Percentiles rank a stretch among this genome's conserved stretches.
Conservation (phyloP, 768 basidiomycete species). For the Mrakia gelida region DNA sequence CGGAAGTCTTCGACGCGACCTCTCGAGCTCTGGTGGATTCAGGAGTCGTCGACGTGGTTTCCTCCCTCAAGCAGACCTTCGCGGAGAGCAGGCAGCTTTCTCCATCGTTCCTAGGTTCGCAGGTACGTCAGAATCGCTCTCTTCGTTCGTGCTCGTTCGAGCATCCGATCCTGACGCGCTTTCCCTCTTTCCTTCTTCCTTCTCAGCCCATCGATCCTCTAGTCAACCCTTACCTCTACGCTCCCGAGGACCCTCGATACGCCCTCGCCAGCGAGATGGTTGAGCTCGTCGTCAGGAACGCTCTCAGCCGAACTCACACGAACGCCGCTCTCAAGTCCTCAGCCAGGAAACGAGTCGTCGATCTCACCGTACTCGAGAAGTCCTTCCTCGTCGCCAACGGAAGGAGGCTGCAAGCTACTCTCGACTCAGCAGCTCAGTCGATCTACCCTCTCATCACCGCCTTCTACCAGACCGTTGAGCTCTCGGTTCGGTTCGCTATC, state of each 20-base stretch:
- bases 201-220: slow-evolving; percentile 56
- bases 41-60: background rate
- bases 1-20: slow-evolving; percentile 8
- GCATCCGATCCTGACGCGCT: background rate
- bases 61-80: slow-evolving; percentile 8
- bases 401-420: slow-evolving; percentile 19
- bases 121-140: slow-evolving; percentile 47
- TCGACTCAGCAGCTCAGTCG: slow-evolving; percentile 22
- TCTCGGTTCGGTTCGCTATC: background rate
- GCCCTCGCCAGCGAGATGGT: slow-evolving; percentile 22
- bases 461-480: slow-evolving; percentile 22
- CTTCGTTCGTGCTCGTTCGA: background rate
- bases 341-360: slow-evolving; percentile 17
- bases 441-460: slow-evolving; percentile 27
- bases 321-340: slow-evolving; percentile 8
- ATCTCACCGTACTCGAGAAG: slow-evolving; percentile 29
- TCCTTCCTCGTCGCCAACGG: slow-evolving; percentile 30
- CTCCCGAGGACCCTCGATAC: background rate
- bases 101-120: slow-evolving; percentile 46
- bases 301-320: slow-evolving; percentile 4
- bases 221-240: slow-evolving; percentile 43
- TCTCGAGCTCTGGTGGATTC: slow-evolving; percentile 8
- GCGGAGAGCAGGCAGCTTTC: slow-evolving; percentile 37
- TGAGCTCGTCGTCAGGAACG: slow-evolving; percentile 22
- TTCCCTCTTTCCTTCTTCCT: slow-evolving; percentile 33